Evolutionary conservation across 2,329 filamentous ascomycete species (phyloP).

Genomic region (Gnomoniopsis smithogilvyi): DNA sequence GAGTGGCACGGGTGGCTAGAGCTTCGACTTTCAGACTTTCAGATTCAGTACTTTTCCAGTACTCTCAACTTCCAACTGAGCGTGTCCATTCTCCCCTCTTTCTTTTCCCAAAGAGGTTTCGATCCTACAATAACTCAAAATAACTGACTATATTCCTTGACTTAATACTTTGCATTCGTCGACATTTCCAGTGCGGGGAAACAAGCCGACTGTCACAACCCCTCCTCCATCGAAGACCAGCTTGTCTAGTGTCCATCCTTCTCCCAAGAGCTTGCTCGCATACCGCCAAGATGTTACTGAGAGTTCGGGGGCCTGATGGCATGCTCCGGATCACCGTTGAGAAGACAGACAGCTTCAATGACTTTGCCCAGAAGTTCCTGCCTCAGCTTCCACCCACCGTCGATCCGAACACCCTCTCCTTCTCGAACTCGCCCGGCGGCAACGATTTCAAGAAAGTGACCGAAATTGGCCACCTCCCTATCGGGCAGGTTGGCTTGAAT

Average conservation of each 20-base stretch:
- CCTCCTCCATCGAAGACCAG: too few relatives aligned
- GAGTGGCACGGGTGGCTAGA: background rate
- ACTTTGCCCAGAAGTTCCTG: conserved; percentile 57
- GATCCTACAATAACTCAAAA: background rate
- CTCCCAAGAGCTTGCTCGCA: conserved; percentile 1
- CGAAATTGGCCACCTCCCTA: conserved; percentile 54
- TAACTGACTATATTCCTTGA: too few relatives aligned
- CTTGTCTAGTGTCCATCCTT: background rate
- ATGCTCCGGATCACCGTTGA: conserved; percentile 83
- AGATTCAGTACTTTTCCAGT: too few relatives aligned
- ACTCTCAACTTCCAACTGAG: background rate
- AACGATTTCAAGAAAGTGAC: conserved; percentile 56
- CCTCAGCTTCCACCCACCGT: conserved; percentile 59
- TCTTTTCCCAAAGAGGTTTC: background rate
- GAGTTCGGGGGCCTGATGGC: conserved; percentile 88
- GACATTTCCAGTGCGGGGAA: too few relatives aligned
- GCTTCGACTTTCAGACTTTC: background rate
- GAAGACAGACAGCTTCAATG: conserved; percentile 67
- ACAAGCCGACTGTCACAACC: too few relatives aligned
- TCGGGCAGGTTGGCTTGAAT: conserved; percentile 63
- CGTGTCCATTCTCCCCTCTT: background rate
- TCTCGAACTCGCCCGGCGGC: conserved; percentile 59
- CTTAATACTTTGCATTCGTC: too few relatives aligned
- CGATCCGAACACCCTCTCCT: conserved; percentile 55
- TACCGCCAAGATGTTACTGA: conserved; percentile 65